Base-by-base conservation (phyloP, 371 early-diverging fungal species). In the Mortierella sp. region DNA sequence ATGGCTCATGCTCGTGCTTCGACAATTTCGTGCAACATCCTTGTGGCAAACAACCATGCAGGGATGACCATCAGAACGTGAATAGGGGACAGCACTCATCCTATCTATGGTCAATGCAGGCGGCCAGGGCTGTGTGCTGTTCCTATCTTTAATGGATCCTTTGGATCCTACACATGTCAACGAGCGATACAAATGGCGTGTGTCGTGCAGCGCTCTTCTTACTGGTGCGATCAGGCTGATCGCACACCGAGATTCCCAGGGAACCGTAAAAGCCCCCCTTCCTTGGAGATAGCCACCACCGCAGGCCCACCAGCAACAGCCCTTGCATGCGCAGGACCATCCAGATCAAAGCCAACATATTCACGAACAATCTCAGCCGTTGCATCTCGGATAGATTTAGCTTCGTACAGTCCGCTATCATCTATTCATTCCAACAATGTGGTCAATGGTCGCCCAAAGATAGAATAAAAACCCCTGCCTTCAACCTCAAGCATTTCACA, bases 291-390 rank as follows among this genome's bases (percentile, higher is more conserved):
- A 2, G 68, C 50, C 16, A 68, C 45, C 41, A 74, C 18, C 8
- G 51, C 68, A n/a, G 64, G 71, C 5, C 80, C 80, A 26, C 58
- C 59, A 19, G 54, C 65, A 30, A 74, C 57, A 28, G 58, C 49
- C 13, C 76, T 53, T 26, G 62, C 72, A 28, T 60, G 71, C 19
- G 62, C 64, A 24, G 76, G 69, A 4, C 76, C 76, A 58, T 80
- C 80, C 21, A 80, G 52, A 49, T 80, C 80, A 49, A 56, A 80
- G 14, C 80, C 80, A 18, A 71, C 72, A 58, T 71, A 80, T 49
- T 80, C 80, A 6, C 76, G 64, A 21, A 58, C 41, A 13, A 76
- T 48, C 23, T 71, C 27, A 14, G 67, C 67, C 28, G 23, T 28
- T 16, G 45, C 31, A 9, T 61, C 60, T 18, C 27, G 28, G 5